Evolutionary conservation across 805 yeast species (phyloP).

Genomic region (Nakazawaea pomicola): DNA sequence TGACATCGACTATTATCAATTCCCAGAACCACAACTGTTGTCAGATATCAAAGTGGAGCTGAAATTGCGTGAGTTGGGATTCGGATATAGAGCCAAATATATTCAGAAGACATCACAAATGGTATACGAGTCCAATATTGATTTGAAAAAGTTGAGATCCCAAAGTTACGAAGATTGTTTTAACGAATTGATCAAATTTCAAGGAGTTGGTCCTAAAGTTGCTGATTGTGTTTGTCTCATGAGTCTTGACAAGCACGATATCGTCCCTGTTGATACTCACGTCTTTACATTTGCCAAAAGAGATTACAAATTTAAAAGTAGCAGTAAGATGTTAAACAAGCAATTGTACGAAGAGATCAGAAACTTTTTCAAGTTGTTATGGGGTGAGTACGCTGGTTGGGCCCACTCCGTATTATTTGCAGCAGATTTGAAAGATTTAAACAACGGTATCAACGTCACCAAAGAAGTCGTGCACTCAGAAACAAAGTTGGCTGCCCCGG

Average conservation of each 20-base stretch:
- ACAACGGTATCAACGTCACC: conserved; percentile 53
- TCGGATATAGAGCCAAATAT: conserved; percentile 91
- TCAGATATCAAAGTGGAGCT: conserved; percentile 21
- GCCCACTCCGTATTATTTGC: conserved; percentile 94
- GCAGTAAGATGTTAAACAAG: conserved; percentile 41
- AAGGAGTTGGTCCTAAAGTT: conserved; percentile 96
- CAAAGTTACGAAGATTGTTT: conserved; percentile 49
- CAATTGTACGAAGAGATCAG: conserved; percentile 54
- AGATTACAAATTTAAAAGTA: conserved; percentile 57
- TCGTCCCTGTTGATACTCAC: conserved; percentile 95
- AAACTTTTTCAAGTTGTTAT: conserved; percentile 51
- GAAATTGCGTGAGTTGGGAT: conserved; percentile 47
- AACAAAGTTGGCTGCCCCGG: too few species aligned
- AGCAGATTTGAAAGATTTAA: conserved; percentile 68
- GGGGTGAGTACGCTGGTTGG: conserved; percentile 98
- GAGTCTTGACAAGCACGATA: conserved; percentile 80
- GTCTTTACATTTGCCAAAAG: conserved; percentile 84
- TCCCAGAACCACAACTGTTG: conserved; percentile 64
- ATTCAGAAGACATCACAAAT: conserved; percentile 70
- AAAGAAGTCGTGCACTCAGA: conserved; percentile 2
- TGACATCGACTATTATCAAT: conserved; percentile 58
- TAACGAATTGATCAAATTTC: conserved; percentile 53
- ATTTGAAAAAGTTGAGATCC: conserved; percentile 38
- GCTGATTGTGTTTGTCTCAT: conserved; percentile 95
- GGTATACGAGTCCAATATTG: conserved; percentile 34